Evolutionary conservation across 2,329 filamentous ascomycete genomes (phyloP).

Genomic region (Hawksworthiomyces lignivorus): DNA sequence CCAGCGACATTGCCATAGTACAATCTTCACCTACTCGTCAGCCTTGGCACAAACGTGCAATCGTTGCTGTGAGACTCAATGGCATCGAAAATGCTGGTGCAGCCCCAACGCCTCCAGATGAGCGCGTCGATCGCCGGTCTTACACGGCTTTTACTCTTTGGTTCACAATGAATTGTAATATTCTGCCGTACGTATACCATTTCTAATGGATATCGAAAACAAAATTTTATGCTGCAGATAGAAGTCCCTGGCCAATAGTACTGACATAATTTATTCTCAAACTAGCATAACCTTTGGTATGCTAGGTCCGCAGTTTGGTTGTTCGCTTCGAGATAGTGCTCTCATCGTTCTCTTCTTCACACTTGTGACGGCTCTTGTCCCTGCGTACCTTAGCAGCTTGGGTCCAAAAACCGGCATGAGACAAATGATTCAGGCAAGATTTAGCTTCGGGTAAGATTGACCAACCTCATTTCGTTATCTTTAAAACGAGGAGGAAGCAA

Average conservation of each 20-base stretch:
- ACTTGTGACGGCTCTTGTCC: constrained; percentile 43
- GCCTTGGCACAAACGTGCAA: not conserved
- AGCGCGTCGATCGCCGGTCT: constrained; percentile 32
- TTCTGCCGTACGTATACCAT: constrained; percentile 33
- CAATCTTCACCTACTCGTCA: not conserved
- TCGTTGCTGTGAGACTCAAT: not conserved
- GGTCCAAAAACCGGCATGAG: constrained; percentile 57
- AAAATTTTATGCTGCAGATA: too few relatives aligned
- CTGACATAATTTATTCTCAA: too few relatives aligned
- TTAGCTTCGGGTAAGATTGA: constrained; percentile 45
- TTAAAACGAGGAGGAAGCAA: too few relatives aligned
- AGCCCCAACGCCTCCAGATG: constrained; percentile 33
- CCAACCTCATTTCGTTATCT: too few relatives aligned
- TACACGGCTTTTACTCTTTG: constrained; percentile 41
- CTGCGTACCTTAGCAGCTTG: constrained; percentile 50
- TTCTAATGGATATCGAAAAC: too few relatives aligned
- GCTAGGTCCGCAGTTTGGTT: constrained; percentile 47
- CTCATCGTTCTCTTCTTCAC: constrained; percentile 58
- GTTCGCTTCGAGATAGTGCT: constrained; percentile 47
- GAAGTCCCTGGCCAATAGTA: too few relatives aligned
- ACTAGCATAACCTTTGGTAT: constrained; percentile 51
- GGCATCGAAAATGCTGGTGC: constrained; percentile 35
- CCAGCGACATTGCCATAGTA: not conserved
- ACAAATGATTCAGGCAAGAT: constrained; percentile 58
- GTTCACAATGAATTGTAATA: constrained; percentile 42